These are phyloP conservation scores for Musa acuminata DNA, from an alignment of 176 grass and related monocot genomes.

Conservation along the genomic window DNA sequence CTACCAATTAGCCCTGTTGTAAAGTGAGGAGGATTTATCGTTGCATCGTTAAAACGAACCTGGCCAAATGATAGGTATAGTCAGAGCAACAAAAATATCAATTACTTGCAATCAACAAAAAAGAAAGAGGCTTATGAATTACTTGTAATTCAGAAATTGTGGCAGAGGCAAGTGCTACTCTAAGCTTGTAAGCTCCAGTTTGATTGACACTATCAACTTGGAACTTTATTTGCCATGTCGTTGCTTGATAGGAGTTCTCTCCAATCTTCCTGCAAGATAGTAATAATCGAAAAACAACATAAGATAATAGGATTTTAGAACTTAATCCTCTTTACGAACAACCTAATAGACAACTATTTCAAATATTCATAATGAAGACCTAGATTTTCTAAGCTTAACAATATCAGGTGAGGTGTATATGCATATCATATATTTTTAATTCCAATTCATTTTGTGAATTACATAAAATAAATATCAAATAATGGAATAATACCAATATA, in stretches of 20 bases:
- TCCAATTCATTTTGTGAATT: too few species aligned
- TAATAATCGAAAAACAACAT: background rate
- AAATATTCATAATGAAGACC: background rate
- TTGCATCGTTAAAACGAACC: constrained; percentile 61
- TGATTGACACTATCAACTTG: constrained; percentile 38
- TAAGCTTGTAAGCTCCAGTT: constrained; percentile 52
- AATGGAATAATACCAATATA: too few species aligned
- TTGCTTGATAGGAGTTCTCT: constrained; percentile 45
- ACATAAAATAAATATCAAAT: too few species aligned
- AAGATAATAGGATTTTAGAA: background rate
- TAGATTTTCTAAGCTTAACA: too few species aligned
- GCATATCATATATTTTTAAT: too few species aligned
- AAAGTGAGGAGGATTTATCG: constrained; percentile 43
- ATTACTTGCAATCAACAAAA: background rate
- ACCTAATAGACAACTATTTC: background rate
- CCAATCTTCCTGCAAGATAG: constrained; percentile 42
- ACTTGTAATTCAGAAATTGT: constrained; percentile 62
- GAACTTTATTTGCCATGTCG: constrained; percentile 93
- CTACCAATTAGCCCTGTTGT: constrained; percentile 22
- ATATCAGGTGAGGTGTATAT: too few species aligned
- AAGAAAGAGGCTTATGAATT: constrained; percentile 9
- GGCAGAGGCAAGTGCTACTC: constrained; percentile 75
- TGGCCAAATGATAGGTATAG: constrained; percentile 9
- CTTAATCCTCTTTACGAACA: background rate
- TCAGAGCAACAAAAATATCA: background rate